phyloP scores from a whole-genome alignment of 352 stramenopile species.

The Phytophthora tubulina region DNA sequence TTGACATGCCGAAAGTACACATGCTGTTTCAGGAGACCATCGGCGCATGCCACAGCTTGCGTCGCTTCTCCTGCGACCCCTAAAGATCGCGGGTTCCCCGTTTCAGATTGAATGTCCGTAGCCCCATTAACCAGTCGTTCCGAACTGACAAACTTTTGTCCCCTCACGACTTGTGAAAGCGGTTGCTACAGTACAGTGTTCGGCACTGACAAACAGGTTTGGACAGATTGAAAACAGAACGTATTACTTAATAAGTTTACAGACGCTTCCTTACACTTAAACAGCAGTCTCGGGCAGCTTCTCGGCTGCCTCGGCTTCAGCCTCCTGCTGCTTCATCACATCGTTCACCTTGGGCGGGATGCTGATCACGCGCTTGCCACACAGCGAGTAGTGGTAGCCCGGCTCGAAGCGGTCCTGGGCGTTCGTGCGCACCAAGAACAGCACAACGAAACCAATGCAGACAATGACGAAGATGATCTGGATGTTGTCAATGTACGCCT shows the following conservation, averaged over 20 bases:
- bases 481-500: constrained; percentile 83
- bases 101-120: neutral
- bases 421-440: constrained; percentile 79
- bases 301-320: constrained; percentile 17
- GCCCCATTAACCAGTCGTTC: no score
- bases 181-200: neutral
- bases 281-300: constrained; percentile 35
- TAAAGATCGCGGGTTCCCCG: neutral
- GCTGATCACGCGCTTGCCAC: constrained; percentile 68
- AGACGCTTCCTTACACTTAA: constrained; percentile 46
- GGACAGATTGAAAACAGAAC: no score
- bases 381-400: constrained; percentile 75
- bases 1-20: no score
- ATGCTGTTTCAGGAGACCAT: no score
- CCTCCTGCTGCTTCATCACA: constrained; percentile 34
- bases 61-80: neutral
- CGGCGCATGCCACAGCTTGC: no score
- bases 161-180: neutral
- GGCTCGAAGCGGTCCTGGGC: constrained; percentile 72
- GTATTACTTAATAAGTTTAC: no score
- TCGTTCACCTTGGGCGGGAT: constrained; percentile 62
- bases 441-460: constrained; percentile 63
- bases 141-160: no score
- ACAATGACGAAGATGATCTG: constrained; percentile 76
- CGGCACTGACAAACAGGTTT: no score